Percentiles rank a stretch among this genome's conserved stretches.
phyloP scores from a whole-genome alignment of 768 basidiomycete genomes.

The Hericium alpestre region DNA sequence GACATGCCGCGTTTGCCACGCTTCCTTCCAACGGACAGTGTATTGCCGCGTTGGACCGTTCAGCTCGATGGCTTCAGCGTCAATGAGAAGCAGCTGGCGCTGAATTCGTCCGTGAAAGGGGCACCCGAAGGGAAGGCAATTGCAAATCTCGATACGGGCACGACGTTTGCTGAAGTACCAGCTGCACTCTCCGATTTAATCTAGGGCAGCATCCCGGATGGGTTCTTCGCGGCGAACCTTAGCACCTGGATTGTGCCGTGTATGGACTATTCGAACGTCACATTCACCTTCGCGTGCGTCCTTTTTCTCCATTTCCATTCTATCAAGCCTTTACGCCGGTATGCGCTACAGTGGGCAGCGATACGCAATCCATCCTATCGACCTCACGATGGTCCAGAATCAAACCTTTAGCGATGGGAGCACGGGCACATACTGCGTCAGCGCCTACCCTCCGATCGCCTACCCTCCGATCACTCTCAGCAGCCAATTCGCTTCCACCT shows the following conservation, averaged over 20 bases:
- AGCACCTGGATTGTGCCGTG: background rate
- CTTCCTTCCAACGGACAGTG: no score
- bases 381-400: background rate
- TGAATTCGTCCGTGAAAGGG: no score
- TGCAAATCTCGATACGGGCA: background rate
- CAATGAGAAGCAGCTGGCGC: no score
- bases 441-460: background rate
- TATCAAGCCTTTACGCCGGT: background rate
- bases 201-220: background rate
- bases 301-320: background rate
- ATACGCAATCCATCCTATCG: background rate
- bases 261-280: background rate
- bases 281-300: background rate
- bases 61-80: no score
- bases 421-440: background rate
- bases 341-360: background rate
- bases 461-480: background rate
- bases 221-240: background rate
- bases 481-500: background rate
- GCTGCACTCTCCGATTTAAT: background rate
- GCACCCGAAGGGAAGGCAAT: background rate
- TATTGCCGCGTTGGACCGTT: no score
- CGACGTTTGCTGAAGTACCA: background rate
- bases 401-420: background rate
- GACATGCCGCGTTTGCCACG: no score